Base-by-base conservation (phyloP, 306 rosid genomes). In the Quercus variabilis region DNA sequence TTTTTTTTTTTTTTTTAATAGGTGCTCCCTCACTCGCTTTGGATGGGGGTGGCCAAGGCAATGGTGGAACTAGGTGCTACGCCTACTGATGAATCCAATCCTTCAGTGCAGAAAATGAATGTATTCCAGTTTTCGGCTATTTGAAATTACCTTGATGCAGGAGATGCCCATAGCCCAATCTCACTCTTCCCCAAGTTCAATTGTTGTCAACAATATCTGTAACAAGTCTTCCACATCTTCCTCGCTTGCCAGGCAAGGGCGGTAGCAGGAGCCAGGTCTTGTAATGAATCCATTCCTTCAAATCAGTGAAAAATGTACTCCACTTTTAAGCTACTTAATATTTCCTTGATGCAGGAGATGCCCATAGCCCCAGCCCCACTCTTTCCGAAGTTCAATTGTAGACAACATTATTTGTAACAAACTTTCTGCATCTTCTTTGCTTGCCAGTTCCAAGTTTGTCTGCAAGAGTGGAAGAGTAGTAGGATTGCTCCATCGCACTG, bases 401-500 rank as follows among this genome's bases (percentile, higher is more conserved):
- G 91, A 87, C 74, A 86, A 60, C 82, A 92, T 76, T 78, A 81
- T 74, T 78, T 85, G 84, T 51, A 95, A 78, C 41, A 95, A 88
- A 77, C 79, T 85, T 65, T 83, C 75, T 9, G 92, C 98, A 74
- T 92, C 94, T 85, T 90, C 90, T 54, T 77, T 71, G 21, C 23
- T 20, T 58, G 84, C 81, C 38, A 95, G 85, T 83, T 92, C 97
- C 79, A 95, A 76, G 87, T 85, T 88, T 17, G 97, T 92, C 83
- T 91, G 96, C 70, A 89, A 86, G 62, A 92, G 90, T 15, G 99
- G 99, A 84, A 89, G 92, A 78, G 85, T 89, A 9, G 89, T 90
- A 26, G 94, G 75, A 68, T 86, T 88, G 80, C 69, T 89, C 94
- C 92, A 92, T 20, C 85, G 83, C 23, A 78, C 87, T 1, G 86